Evolutionary conservation across 78 protist species (phyloP).

Genomic region (Acrasis kona): DNA sequence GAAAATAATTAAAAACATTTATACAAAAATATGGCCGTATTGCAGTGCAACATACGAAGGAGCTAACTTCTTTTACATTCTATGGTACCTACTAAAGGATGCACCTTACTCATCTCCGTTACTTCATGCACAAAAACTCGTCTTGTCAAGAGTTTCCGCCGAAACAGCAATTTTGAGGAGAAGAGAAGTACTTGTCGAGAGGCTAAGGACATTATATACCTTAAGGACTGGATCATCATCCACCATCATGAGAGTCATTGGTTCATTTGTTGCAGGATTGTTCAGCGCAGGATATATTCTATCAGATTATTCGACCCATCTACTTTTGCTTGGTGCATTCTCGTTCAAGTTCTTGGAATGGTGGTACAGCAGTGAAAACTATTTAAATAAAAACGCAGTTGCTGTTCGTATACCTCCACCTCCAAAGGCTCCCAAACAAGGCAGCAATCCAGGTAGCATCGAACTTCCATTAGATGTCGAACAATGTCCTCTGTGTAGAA

Average conservation of each 20-base stretch:
- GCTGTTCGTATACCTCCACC: not conserved
- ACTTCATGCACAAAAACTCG: not conserved
- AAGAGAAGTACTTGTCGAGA: not conserved
- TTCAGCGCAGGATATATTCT: not conserved
- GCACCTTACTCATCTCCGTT: not conserved
- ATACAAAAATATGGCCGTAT: not conserved
- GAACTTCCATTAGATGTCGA: not conserved
- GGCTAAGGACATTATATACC: not conserved
- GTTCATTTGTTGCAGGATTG: not conserved
- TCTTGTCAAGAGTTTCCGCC: not conserved
- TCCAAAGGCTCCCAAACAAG: not conserved
- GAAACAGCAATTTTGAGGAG: too few relatives aligned
- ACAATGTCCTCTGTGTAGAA: not conserved
- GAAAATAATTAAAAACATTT: too few relatives aligned
- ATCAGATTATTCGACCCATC: not conserved
- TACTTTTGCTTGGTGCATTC: not conserved
- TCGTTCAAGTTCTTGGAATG: not conserved
- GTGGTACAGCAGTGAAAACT: not conserved
- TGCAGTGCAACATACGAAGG: not conserved
- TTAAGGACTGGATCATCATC: not conserved
- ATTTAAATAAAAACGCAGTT: not conserved
- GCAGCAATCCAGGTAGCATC: too few relatives aligned
- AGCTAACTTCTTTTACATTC: not conserved
- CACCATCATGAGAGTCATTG: not conserved
- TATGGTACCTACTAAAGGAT: not conserved